phyloP scores from a whole-genome alignment of 148 eudicot genomes.

The Silene latifolia region DNA sequence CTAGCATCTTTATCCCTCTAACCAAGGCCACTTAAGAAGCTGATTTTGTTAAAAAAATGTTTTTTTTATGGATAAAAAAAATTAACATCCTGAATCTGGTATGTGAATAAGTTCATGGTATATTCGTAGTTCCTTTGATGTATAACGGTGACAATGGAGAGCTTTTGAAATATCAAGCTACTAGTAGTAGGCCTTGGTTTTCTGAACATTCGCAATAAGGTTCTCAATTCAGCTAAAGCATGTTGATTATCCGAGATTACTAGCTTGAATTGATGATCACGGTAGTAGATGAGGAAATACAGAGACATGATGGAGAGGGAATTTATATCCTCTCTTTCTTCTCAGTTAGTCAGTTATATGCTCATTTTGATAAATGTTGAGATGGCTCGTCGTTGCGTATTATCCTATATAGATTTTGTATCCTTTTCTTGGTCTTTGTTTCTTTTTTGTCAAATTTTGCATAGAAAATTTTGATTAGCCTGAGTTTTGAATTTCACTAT shows the following conservation, averaged over 20 bases:
- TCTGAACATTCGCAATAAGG: background rate
- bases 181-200: background rate
- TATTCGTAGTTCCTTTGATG: background rate
- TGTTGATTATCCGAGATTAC: background rate
- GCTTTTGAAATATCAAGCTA: background rate
- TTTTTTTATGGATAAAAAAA: background rate
- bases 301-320: background rate
- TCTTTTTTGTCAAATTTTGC: background rate
- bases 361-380: background rate
- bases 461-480: background rate
- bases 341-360: background rate
- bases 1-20: background rate
- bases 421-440: background rate
- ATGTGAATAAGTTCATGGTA: background rate
- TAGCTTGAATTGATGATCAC: background rate
- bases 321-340: background rate
- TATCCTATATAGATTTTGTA: background rate
- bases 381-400: background rate
- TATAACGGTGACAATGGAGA: background rate
- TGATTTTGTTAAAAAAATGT: background rate
- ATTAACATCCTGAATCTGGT: background rate
- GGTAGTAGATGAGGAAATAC: background rate
- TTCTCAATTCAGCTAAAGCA: background rate
- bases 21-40: background rate
- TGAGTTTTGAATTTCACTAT: background rate